Conservation (phyloP, 1,139 yeast species). For the Sugiyamaella grinbergsii region DNA sequence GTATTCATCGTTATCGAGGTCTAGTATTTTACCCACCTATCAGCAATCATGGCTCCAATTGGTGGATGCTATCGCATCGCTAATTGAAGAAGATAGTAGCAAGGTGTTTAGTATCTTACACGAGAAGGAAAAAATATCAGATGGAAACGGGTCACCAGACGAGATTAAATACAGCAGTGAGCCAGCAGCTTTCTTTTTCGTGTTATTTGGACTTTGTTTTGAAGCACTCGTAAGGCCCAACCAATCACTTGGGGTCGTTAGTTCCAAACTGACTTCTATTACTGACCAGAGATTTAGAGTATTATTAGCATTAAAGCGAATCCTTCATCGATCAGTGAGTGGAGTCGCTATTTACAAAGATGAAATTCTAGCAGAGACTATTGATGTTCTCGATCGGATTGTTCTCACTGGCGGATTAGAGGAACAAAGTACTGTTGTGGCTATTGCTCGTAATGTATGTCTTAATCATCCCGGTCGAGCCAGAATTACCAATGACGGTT, state of each 20-base stretch:
- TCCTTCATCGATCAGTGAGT: constrained; percentile 60
- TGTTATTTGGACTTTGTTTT: constrained; percentile 80
- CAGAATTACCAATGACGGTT: constrained; percentile 32
- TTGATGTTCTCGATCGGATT: constrained; percentile 75
- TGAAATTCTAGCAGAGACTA: constrained; percentile 70
- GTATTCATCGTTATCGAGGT: constrained; percentile 39
- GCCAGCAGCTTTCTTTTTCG: constrained; percentile 72
- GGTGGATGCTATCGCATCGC: constrained; percentile 72
- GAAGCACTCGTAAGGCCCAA: constrained; percentile 61
- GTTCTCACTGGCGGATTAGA: constrained; percentile 60
- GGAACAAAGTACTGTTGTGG: constrained; percentile 56
- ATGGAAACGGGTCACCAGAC: constrained; percentile 25
- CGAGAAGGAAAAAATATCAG: constrained; percentile 35
- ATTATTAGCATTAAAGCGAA: constrained; percentile 56
- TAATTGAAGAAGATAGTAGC: constrained; percentile 55
- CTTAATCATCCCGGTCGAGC: constrained; percentile 40
- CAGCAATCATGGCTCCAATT: constrained; percentile 77
- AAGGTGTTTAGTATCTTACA: constrained; percentile 50
- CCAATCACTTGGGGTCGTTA: constrained; percentile 28
- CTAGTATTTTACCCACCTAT: constrained; percentile 51
- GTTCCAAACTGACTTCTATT: constrained; percentile 20
- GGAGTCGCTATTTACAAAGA: constrained; percentile 65
- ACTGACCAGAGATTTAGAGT: constrained; percentile 46
- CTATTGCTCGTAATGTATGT: constrained; percentile 56
- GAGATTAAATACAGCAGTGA: constrained; percentile 51